These are phyloP conservation scores for Medicago arabica DNA, from an alignment of 306 rosid genomes.

Conservation along the genomic window DNA sequence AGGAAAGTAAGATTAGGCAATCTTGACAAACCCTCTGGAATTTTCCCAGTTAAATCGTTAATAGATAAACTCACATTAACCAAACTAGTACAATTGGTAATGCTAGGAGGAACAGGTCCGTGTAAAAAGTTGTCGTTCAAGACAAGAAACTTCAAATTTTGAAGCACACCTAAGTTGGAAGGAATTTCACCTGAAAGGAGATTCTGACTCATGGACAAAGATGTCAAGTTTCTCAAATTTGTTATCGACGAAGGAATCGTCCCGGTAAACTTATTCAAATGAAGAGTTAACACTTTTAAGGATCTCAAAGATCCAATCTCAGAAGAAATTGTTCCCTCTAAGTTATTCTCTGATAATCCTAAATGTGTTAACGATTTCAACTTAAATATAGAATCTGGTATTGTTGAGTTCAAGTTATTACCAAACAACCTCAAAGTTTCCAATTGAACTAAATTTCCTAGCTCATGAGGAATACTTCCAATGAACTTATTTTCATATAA, in stretches of 20 bases:
- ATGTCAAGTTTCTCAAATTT: slow-evolving; percentile 67
- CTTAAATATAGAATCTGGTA: slow-evolving; percentile 68
- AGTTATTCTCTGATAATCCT: slow-evolving; percentile 66
- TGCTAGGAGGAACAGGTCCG: slow-evolving; percentile 74
- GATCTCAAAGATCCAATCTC: slow-evolving; percentile 74
- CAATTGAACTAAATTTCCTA: slow-evolving; percentile 64
- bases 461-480: slow-evolving; percentile 73
- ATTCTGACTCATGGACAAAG: slow-evolving; percentile 65
- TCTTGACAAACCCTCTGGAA: slow-evolving; percentile 71
- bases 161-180: slow-evolving; percentile 65
- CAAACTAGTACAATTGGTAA: slow-evolving; percentile 71
- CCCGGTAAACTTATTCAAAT: slow-evolving; percentile 68
- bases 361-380: slow-evolving; percentile 64
- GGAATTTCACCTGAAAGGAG: slow-evolving; percentile 81
- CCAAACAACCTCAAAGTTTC: slow-evolving; percentile 52
- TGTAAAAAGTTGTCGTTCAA: slow-evolving; percentile 46
- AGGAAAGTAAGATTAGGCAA: slow-evolving; percentile 69
- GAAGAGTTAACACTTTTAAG: slow-evolving; percentile 64
- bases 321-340: slow-evolving; percentile 68
- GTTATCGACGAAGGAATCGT: slow-evolving; percentile 70
- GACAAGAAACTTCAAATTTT: slow-evolving; percentile 63
- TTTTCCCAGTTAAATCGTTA: slow-evolving; percentile 63
- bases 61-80: slow-evolving; percentile 48
- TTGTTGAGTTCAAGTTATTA: slow-evolving; percentile 65
- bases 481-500: slow-evolving; percentile 55